Conservation (phyloP, 495 filamentous ascomycete genomes). For the Annulohypoxylon bovei region DNA sequence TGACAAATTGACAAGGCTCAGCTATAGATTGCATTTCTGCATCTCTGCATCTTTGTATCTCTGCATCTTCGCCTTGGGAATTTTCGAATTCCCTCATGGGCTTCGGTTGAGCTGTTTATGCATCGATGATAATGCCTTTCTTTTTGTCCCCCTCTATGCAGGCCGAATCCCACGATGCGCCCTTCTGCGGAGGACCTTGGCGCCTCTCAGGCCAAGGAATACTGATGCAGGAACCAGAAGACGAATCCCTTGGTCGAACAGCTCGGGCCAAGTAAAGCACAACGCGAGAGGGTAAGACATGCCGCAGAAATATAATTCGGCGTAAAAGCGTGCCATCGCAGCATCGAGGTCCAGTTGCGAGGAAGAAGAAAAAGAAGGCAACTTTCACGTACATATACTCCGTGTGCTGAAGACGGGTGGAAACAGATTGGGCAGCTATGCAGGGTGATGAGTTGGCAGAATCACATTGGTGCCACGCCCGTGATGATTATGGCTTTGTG, state of each 20-base stretch:
- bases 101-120: conserved; percentile 18
- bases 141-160: conserved; percentile 11
- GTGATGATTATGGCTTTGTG: conserved; percentile 16
- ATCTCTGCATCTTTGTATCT: conserved; percentile 7
- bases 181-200: conserved; percentile 17
- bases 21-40: not conserved
- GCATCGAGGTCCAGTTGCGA: conserved; percentile 16
- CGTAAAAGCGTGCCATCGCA: conserved; percentile 28
- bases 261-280: conserved; percentile 6
- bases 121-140: not conserved
- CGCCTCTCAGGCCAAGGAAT: conserved; percentile 15
- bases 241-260: conserved; percentile 16
- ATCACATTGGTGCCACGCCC: conserved; percentile 37
- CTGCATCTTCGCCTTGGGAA: conserved; percentile 1
- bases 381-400: conserved; percentile 41
- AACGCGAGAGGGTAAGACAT: conserved; percentile 2
- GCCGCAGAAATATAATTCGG: conserved; percentile 21
- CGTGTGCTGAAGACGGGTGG: conserved; percentile 26
- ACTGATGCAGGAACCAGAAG: conserved; percentile 22
- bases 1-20: conserved; percentile 22
- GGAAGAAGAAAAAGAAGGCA: conserved; percentile 37
- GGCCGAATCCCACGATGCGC: conserved; percentile 25
- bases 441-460: conserved; percentile 33
- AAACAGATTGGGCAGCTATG: conserved; percentile 42
- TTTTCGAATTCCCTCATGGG: conserved; percentile 1